Evolutionary conservation across 306 rosid species (phyloP).

Genomic region (Rosa rugosa): DNA sequence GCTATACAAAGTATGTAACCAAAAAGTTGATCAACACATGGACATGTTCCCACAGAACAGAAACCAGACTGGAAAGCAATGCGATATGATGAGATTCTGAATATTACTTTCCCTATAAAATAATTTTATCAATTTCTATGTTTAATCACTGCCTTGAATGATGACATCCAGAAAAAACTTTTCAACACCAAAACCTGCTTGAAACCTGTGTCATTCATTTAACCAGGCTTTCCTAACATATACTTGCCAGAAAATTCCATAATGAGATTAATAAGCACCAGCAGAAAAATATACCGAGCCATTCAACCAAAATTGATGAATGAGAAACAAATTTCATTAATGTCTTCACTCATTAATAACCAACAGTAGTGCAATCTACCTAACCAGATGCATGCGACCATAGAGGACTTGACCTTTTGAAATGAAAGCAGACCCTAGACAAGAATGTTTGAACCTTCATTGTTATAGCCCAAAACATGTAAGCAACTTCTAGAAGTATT

Average conservation of each 20-base stretch:
- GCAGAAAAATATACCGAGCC: neutral
- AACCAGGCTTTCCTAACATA: neutral
- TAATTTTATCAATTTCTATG: neutral
- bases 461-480: neutral
- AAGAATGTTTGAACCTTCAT: neutral
- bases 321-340: neutral
- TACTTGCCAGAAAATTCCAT: neutral
- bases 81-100: neutral
- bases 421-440: neutral
- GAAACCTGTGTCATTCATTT: neutral
- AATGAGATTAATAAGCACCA: neutral
- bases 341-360: neutral
- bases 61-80: conserved; percentile 1
- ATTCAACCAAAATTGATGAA: neutral
- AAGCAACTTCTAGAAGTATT: neutral
- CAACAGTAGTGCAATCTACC: neutral
- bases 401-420: neutral
- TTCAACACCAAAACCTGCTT: neutral
- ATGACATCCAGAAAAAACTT: neutral
- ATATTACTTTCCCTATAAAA: neutral
- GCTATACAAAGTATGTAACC: neutral
- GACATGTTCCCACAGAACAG: neutral
- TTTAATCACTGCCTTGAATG: neutral
- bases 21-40: neutral
- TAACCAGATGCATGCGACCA: neutral